Evolutionary conservation across 2,329 filamentous ascomycete species (phyloP), one percentile per base, ranked within the genome.

Genomic region (Didymella glomerata): DNA sequence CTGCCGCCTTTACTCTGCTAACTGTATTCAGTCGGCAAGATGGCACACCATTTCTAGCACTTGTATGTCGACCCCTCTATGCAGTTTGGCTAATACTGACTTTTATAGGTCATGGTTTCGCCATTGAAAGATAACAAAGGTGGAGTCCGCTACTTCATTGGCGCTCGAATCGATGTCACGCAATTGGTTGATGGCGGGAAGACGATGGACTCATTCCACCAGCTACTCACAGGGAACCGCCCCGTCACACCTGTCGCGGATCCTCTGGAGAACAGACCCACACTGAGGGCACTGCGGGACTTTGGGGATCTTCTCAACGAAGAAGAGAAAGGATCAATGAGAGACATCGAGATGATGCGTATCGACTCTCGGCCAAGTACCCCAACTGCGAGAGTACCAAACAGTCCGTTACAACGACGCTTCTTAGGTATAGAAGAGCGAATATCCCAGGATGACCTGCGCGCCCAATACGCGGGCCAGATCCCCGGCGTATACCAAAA

Each of bases 31-130:
- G 83, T 68, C 83, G 88, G 18, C 84, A 88, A 18, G 89, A 91
- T 65, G 89, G 89, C 0, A 88, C 85, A 1, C 88, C 88, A 0
- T 91, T 91, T 68, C 85, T 91, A 80, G 91, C 91, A 63, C 80
- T 92, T 7, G 80, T 91, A 63, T 16, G 20, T 25, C 16, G 20
- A 3, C 16, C 11, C 11, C 18, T 16, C 5, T 20, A 2, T 22
- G 28, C 20, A 11, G 24, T 2, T 13, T n/a, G 9, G 20, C 1
- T 20, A 9, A n/a, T 14, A 16, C 53, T 64, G 36, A 63, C 25
- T 7, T 13, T 25, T 2, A 2, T 16, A 66, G 64, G 56, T 66
- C 16, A 89, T 90, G 85, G 83, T 86, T 4, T 85, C 88, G 1
- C 89, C 89, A 0, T 77, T 92, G 0, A 85, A 85, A 65, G 89